Evolutionary conservation across 2,329 filamentous ascomycete genomes (phyloP).

Genomic region (Amauroascus verrucosus): DNA sequence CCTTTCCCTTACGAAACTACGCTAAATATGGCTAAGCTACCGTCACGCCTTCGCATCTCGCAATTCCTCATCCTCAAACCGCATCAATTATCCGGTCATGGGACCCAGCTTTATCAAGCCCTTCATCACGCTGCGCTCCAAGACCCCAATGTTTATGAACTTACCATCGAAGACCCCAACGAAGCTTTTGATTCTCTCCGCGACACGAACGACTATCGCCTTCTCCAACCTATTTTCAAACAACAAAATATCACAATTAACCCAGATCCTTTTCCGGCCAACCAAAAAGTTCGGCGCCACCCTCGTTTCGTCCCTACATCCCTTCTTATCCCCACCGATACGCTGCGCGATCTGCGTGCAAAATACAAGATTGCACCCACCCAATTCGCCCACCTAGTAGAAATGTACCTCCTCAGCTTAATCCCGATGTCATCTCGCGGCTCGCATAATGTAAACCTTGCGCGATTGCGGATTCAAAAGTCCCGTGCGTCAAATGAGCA

Average conservation of each 20-base stretch:
- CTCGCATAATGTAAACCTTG: slow-evolving; percentile 40
- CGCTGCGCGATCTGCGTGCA: slow-evolving; percentile 42
- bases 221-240: slow-evolving; percentile 43
- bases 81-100: slow-evolving; percentile 72
- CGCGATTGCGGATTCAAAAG: slow-evolving; percentile 42
- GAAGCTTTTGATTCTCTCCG: slow-evolving; percentile 56
- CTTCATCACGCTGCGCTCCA: slow-evolving; percentile 63
- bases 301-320: slow-evolving; percentile 40
- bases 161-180: slow-evolving; percentile 90
- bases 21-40: slow-evolving; percentile 50
- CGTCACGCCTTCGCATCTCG: slow-evolving; percentile 73
- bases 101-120: slow-evolving; percentile 66
- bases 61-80: slow-evolving; percentile 88
- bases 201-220: slow-evolving; percentile 50
- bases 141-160: slow-evolving; percentile 60
- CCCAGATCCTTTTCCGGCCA: slow-evolving; percentile 30
- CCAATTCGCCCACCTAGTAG: slow-evolving; percentile 52
- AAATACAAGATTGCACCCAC: slow-evolving; percentile 50
- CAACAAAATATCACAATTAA: slow-evolving; percentile 42
- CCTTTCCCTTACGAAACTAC: slow-evolving; percentile 33
- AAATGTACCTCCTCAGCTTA: slow-evolving; percentile 51
- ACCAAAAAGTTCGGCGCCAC: slow-evolving; percentile 25
- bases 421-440: slow-evolving; percentile 44
- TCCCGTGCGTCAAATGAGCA: slow-evolving; percentile 41
- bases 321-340: slow-evolving; percentile 43